Evolutionary conservation across 78 protist genomes (phyloP), one percentile per base, ranked within the genome.

Genomic region (Dictyostelium citrinum): DNA sequence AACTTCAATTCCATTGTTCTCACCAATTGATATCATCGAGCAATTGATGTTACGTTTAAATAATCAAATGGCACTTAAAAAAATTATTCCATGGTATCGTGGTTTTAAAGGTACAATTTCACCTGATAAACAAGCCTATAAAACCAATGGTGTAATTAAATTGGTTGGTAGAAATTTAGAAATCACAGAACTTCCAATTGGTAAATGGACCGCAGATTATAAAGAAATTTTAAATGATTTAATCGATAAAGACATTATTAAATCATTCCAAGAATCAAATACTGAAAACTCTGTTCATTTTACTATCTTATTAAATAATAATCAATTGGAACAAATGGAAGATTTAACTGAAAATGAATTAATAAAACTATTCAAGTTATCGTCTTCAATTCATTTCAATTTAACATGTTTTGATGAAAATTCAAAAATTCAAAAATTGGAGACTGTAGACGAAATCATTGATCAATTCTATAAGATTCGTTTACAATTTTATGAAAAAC

Each of bases 181-280:
- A 2, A 84, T 97, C 75, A 83, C 90, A 0, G 98, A 97, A 80
- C 81, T 96, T 51, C 98, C 98, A 14, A 58, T 96, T 33, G 93
- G 92, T 8, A 39, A 8, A 33, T 97, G 98, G 98, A 95, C 96
- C 5, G 81, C 97, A 61, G 61, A 43, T 33, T 97, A 96, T 95
- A 99, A 98, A 95, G 98, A 95, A 17, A 0, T 75, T 33, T 76
- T 97, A 11, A 82, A 90, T 17, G 83, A 51, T 7, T 3, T 35
- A 33, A 83, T 68, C n/a, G 60, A 46, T 14, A 83, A 83, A 51
- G 61, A 82, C 27, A 37, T 43, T 2, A 80, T 39, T 58, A 55
- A 29, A 80, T 14, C n/a, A 29, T 39, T 39, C 39, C 64, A 49
- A 33, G 74, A 51, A 46, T n/a, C 58, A 51, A 77, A 60, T 85